Evolutionary conservation across 371 early-diverging fungal genomes (phyloP).

Genomic region (Smittium culicis): DNA sequence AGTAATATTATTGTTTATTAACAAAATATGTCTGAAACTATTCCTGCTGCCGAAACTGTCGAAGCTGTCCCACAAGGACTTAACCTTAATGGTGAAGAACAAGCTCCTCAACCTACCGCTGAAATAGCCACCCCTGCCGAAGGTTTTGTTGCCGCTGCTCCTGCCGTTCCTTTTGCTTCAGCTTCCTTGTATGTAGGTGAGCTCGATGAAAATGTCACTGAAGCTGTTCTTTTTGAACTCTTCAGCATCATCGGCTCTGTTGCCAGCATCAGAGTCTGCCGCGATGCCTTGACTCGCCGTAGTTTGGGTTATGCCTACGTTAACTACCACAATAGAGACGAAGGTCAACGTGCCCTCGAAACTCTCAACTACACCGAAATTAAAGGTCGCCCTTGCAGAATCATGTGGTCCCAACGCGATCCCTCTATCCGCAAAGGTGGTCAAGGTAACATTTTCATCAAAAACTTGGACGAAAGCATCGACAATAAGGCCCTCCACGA

Average conservation of each 20-base stretch:
- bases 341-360: conserved; percentile 85
- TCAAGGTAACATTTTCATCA: conserved; percentile 98
- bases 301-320: conserved; percentile 97
- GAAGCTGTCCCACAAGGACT: not conserved
- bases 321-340: conserved; percentile 72
- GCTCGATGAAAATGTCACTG: conserved; percentile 86
- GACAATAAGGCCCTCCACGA: conserved; percentile 98
- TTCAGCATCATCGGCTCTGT: conserved; percentile 93
- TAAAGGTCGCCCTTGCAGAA: conserved; percentile 89
- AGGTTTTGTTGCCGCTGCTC: conserved; percentile 1
- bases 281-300: conserved; percentile 94
- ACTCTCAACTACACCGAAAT: conserved; percentile 86
- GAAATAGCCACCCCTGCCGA: not conserved
- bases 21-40: not conserved
- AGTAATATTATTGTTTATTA: too few relatives aligned
- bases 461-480: conserved; percentile 93
- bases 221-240: conserved; percentile 92
- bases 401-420: conserved; percentile 99
- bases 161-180: conserved; percentile 22
- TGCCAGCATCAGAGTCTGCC: conserved; percentile 94
- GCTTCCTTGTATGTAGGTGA: conserved; percentile 83
- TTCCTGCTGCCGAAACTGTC: not conserved
- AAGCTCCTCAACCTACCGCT: not conserved
- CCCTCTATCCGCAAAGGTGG: conserved; percentile 88
- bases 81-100: not conserved